Conservation (phyloP, 495 filamentous ascomycete genomes). For the Hypoxylon intermedium region DNA sequence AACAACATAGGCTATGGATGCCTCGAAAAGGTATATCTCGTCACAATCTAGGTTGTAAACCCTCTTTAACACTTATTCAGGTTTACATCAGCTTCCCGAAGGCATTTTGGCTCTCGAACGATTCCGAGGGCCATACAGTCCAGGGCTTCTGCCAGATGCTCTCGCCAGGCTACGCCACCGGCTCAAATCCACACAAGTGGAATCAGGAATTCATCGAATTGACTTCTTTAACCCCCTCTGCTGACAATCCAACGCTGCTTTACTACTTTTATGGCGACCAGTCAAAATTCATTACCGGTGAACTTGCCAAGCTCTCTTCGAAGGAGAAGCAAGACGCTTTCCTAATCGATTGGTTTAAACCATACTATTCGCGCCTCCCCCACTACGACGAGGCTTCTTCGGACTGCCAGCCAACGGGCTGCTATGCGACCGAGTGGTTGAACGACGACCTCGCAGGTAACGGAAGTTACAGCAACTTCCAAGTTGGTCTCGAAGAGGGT, state of each 20-base stretch:
- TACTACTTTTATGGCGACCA: conserved; percentile 86
- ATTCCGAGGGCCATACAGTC: conserved; percentile 37
- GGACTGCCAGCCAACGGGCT: conserved; percentile 67
- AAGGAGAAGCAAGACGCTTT: conserved; percentile 52
- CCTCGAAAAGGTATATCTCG: conserved; percentile 74
- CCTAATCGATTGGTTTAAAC: conserved; percentile 68
- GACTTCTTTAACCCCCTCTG: conserved; percentile 64
- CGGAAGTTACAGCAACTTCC: conserved; percentile 93
- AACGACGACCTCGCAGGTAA: conserved; percentile 82
- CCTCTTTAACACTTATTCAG: conserved; percentile 42
- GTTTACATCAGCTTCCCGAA: conserved; percentile 85
- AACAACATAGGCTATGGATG: conserved; percentile 81
- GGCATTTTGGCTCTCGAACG: conserved; percentile 61
- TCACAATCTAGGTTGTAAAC: not conserved
- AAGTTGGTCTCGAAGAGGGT: conserved; percentile 73
- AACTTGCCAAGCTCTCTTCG: conserved; percentile 46
- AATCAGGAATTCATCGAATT: conserved; percentile 83
- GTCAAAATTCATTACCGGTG: conserved; percentile 55
- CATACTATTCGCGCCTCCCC: conserved; percentile 78
- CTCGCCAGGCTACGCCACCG: conserved; percentile 65
- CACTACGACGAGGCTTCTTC: conserved; percentile 61
- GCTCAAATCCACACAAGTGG: conserved; percentile 71
- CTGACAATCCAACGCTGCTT: conserved; percentile 82
- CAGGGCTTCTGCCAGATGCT: conserved; percentile 73
- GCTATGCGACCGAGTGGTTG: conserved; percentile 80